Evolutionary conservation across 495 filamentous ascomycete species (phyloP), one percentile per base, ranked within the genome.

Genomic region (Trichoderma orchidacearum): DNA sequence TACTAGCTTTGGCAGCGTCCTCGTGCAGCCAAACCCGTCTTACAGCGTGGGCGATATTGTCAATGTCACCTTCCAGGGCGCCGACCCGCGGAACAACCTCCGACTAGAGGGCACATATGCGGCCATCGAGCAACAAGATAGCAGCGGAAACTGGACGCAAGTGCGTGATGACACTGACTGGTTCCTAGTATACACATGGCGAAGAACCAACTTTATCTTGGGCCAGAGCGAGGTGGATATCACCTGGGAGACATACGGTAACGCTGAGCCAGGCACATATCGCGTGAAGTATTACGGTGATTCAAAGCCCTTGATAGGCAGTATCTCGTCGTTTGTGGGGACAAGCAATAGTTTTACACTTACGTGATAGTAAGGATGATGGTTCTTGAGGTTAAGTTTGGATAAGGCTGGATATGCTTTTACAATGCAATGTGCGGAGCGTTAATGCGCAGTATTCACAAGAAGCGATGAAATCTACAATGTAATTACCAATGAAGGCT

Each of bases 61-160:
- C 53, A 81, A 72, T 32, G 84, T 78, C 0, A 84, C 78, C 0
- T 98, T 98, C 66, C 80, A 88, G 5, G 93, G 86, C 36, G 90
- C 92, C 2, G 95, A 96, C 62, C 93, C 93, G 45, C 78, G 93
- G 15, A 96, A 98, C 65, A 86, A 96, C 58, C 75, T 96, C 29
- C 79, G 83, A 5, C 79, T 87, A 23, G 91, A 89, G 62, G 82
- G 80, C 7, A 95, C 90, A 1, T 96, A 82, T 61, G 85, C 84
- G 5, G 85, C 84, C 2, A 81, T 96, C 1, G 91, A 97, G 75
- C 74, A 69, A 58, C 58, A 70, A 56, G 71, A 78, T n/a, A 59
- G 68, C 3, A 71, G 64, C 7, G 68, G 68, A 3, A 66, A 60
- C 3, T 98, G 93, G 93, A 74, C 71, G 34, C 75, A 70, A 55